Evolutionary conservation across 2,329 filamentous ascomycete genomes (phyloP).

Genomic region (Clonostachys sp.): DNA sequence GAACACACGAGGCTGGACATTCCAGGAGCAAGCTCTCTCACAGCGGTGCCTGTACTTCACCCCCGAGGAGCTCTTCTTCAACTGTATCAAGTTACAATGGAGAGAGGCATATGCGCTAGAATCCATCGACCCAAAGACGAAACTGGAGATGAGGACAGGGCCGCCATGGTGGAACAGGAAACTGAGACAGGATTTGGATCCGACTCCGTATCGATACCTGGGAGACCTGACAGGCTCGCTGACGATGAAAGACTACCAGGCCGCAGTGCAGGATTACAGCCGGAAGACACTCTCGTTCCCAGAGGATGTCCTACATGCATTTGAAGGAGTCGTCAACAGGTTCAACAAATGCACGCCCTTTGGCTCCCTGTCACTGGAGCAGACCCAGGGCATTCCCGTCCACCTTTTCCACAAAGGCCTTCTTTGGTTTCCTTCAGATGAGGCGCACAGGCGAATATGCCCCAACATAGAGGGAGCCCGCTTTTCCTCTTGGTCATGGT

Average conservation of each 20-base stretch:
- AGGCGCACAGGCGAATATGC: slow-evolving; percentile 1
- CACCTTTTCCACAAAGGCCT: slow-evolving; percentile 2
- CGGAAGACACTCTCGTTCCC: slow-evolving; percentile 1
- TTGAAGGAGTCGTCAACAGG: slow-evolving; percentile 5
- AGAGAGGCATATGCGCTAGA: slow-evolving; percentile 4
- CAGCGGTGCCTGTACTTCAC: slow-evolving; percentile 7
- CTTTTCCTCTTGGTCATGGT: slow-evolving; percentile 6
- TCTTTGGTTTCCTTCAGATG: slow-evolving; percentile 5
- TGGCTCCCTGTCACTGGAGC: slow-evolving; percentile 1
- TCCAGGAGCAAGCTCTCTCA: slow-evolving; percentile 8
- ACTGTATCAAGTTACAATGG: slow-evolving; percentile 1
- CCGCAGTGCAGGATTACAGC: slow-evolving; percentile 4
- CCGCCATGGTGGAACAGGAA: slow-evolving; percentile 7
- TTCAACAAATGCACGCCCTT: neutral
- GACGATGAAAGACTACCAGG: slow-evolving; percentile 3
- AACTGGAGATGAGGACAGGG: slow-evolving; percentile 3
- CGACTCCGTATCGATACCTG: slow-evolving; percentile 4
- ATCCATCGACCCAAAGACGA: neutral
- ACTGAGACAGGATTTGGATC: slow-evolving; percentile 5
- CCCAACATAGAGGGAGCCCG: neutral
- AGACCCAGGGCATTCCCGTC: slow-evolving; percentile 8
- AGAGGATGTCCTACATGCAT: slow-evolving; percentile 4
- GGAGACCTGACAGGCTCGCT: slow-evolving; percentile 2
- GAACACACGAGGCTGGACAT: slow-evolving; percentile 7
- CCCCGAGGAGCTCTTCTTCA: slow-evolving; percentile 3